Base-by-base conservation (phyloP, 140 eudicot species). In the Oenanthe javanica region DNA sequence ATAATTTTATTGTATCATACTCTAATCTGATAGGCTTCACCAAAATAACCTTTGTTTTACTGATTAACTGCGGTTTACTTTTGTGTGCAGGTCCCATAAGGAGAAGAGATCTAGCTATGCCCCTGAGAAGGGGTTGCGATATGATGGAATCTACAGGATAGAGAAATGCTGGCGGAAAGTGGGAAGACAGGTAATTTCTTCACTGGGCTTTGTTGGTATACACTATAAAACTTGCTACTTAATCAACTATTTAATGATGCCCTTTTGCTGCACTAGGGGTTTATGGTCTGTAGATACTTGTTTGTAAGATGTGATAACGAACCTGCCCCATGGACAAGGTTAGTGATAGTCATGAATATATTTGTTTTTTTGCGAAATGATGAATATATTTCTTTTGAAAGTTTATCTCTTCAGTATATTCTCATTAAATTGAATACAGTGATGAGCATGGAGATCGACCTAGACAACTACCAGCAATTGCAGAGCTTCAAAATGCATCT, bases 281-380 rank as follows among this genome's bases (percentile, higher is more conserved):
- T 55, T 84, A 81, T 49, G 84, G 89, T 90, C 27, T 90, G 96
- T 70, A 85, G 96, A 73, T 90, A 86, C 83, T 55, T 90, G 19
- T 90, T 90, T 36, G 84, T 90, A 47, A 82, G 96, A 75, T 90
- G 96, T 73, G 96, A 90, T 84, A 90, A 90, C 59, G 88, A 82
- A 57, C 96, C 96, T 83, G 89, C 96, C 9, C 92, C 92, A 12
- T 90, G 96, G 92, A 87, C 91, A 54, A 88, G 96, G 96, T 90
- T 74, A 51, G 83, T 77, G 4, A 38, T 47, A 15, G 73, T 72
- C 19, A 4, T 23, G 23, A 8, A 67, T 83, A 21, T 80, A 54
- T 2, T 42, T 27, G 12, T 72, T 66, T 77, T 12, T 31, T 31
- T 31, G 36, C 36, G 36, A 31, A 31, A 31, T 31, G 36, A 31